Evolutionary conservation across 768 basidiomycete species (phyloP).

Genomic region (Russula compacta): DNA sequence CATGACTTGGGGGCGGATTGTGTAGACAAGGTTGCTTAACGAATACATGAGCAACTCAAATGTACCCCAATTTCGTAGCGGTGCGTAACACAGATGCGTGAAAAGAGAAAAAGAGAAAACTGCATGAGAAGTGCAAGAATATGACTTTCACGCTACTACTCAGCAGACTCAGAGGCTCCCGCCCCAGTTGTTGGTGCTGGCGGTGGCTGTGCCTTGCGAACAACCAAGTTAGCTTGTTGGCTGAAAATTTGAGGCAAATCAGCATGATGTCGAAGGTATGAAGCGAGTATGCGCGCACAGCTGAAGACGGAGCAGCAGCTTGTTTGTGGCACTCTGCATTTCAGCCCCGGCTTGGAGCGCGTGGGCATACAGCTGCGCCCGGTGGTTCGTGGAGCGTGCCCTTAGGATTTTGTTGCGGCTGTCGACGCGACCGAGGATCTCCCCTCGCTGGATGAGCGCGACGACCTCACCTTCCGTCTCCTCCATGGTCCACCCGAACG

Average conservation of each 20-base stretch:
- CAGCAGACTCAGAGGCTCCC: slow-evolving; percentile 5
- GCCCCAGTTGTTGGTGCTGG: background rate
- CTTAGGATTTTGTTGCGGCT: slow-evolving; percentile 85
- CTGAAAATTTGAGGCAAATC: slow-evolving; percentile 30
- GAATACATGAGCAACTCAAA: background rate
- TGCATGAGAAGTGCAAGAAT: background rate
- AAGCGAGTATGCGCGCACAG: slow-evolving; percentile 46
- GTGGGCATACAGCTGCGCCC: slow-evolving; percentile 65
- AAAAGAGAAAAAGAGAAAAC: background rate
- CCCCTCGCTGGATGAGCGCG: slow-evolving; percentile 62
- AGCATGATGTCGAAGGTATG: background rate
- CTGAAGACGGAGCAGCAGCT: slow-evolving; percentile 73
- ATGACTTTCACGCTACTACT: slow-evolving; percentile 4
- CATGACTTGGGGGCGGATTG: background rate
- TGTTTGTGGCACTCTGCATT: slow-evolving; percentile 65
- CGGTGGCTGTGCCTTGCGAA: slow-evolving; percentile 48
- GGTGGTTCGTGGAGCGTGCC: slow-evolving; percentile 70
- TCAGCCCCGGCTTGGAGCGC: slow-evolving; percentile 66
- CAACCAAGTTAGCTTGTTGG: slow-evolving; percentile 71
- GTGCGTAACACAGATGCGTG: background rate
- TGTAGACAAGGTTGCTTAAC: slow-evolving; percentile 2
- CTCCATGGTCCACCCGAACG: slow-evolving; percentile 74
- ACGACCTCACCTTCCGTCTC: slow-evolving; percentile 71
- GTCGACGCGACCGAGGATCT: slow-evolving; percentile 78
- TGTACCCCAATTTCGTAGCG: slow-evolving; percentile 8